Conservation (phyloP, 164 flowering plant genomes). For the Cinnamomum chago region DNA sequence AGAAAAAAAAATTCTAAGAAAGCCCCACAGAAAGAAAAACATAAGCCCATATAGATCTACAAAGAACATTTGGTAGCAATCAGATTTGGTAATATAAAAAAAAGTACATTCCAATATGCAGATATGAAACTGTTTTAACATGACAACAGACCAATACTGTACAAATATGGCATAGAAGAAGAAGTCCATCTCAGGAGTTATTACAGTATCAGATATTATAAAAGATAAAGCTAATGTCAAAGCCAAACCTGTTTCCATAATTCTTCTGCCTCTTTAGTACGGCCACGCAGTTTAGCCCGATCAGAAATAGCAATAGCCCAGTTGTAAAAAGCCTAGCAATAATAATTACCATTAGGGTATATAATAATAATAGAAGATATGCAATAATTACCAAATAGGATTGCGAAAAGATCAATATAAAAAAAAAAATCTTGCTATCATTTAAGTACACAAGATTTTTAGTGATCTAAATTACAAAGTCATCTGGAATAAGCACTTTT, state of each 20-base stretch:
- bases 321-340: constrained; percentile 80
- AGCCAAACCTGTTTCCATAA: constrained; percentile 85
- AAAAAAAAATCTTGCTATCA: neutral
- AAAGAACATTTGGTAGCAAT: no score
- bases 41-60: no score
- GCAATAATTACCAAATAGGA: neutral
- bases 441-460: neutral
- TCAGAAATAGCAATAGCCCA: constrained; percentile 99
- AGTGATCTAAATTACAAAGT: neutral
- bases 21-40: no score
- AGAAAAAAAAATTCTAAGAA: no score
- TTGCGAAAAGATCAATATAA: no score
- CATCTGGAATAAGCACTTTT: neutral
- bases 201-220: neutral
- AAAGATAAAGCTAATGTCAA: neutral
- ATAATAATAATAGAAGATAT: no score
- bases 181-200: neutral
- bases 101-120: neutral
- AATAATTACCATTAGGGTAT: neutral
- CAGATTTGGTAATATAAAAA: neutral
- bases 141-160: neutral
- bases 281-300: constrained; percentile 97
- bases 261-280: constrained; percentile 99
- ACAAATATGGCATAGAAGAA: neutral
- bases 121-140: neutral